Percentiles rank a stretch among this genome's conserved stretches.
These are phyloP conservation scores for Cucumis melo DNA, from an alignment of 306 rosid species.

Conservation along the genomic window DNA sequence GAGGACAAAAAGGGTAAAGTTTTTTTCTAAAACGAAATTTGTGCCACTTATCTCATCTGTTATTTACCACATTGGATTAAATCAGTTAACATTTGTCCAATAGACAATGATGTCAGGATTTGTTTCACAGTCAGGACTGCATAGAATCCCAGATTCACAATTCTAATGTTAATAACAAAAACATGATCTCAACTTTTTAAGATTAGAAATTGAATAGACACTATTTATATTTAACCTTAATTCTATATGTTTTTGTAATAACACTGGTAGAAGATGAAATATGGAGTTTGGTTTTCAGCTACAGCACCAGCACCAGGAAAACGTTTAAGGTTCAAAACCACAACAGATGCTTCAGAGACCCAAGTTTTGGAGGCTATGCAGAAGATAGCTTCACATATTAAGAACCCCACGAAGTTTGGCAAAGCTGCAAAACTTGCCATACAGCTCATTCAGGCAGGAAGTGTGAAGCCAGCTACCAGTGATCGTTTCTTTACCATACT, in stretches of 20 bases:
- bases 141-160: background rate
- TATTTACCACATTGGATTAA: no score
- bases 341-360: constrained; percentile 72
- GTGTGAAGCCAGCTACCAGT: constrained; percentile 60
- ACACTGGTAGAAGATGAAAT: constrained; percentile 4
- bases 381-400: constrained; percentile 83
- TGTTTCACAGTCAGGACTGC: background rate
- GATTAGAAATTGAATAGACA: background rate
- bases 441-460: constrained; percentile 82
- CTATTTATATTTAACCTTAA: background rate
- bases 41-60: background rate
- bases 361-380: constrained; percentile 85
- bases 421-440: constrained; percentile 92
- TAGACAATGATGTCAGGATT: background rate
- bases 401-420: constrained; percentile 56
- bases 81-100: background rate
- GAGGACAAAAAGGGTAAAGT: no score
- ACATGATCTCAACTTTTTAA: background rate
- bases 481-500: constrained; percentile 53
- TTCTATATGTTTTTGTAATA: background rate
- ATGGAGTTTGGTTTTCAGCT: constrained; percentile 22
- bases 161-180: background rate
- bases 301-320: constrained; percentile 29
- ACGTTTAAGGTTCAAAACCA: constrained; percentile 70
- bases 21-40: no score